phyloP scores from a whole-genome alignment of 495 filamentous ascomycete genomes.

The Stereocaulon alpinum region DNA sequence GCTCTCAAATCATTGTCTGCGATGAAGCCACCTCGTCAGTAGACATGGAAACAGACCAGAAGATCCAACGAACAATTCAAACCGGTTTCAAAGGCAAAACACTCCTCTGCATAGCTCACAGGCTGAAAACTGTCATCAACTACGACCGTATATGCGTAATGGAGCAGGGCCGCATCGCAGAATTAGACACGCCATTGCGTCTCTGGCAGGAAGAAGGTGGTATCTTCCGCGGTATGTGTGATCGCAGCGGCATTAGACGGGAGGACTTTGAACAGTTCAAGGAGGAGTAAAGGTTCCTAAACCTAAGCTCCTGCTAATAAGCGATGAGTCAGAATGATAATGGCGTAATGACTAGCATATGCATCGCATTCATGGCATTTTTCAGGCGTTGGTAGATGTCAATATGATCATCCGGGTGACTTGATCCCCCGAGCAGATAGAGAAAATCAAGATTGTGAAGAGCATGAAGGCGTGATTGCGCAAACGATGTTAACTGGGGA shows the following conservation, averaged over 20 bases:
- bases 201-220: slow-evolving; percentile 61
- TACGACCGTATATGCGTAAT: slow-evolving; percentile 96
- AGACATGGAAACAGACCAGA: slow-evolving; percentile 92
- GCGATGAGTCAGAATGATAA: neutral
- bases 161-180: slow-evolving; percentile 77
- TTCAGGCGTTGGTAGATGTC: too few relatives aligned
- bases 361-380: too few relatives aligned
- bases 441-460: too few relatives aligned
- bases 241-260: slow-evolving; percentile 67
- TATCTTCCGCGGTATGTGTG: slow-evolving; percentile 88
- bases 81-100: slow-evolving; percentile 82
- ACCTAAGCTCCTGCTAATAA: too few relatives aligned
- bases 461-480: too few relatives aligned
- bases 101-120: slow-evolving; percentile 88
- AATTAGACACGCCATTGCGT: slow-evolving; percentile 64
- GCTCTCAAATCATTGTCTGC: slow-evolving; percentile 84
- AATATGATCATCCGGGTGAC: too few relatives aligned
- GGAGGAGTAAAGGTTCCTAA: neutral
- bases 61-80: slow-evolving; percentile 87
- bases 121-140: slow-evolving; percentile 80
- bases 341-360: neutral
- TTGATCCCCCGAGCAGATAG: too few relatives aligned
- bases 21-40: slow-evolving; percentile 91
- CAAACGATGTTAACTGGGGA: too few relatives aligned
- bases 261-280: slow-evolving; percentile 53